Evolutionary conservation across 2,329 filamentous ascomycete genomes (phyloP), one percentile per base, ranked within the genome.

Genomic region (Neofusicoccum sp.): DNA sequence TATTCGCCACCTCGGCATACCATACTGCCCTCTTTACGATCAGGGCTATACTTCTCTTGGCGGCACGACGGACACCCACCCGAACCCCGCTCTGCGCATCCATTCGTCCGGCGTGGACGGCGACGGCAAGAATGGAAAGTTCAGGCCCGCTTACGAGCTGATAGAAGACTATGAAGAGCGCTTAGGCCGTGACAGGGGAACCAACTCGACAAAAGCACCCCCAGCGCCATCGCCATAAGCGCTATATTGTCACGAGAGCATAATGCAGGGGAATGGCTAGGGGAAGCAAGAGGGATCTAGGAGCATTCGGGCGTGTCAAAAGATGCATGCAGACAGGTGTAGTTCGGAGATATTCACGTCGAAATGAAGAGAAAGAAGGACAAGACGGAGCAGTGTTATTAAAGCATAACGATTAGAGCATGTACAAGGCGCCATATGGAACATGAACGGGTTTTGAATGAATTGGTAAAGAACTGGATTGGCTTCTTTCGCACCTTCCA

Each of bases 1-100:
- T 71, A 89, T 96, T 63, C 84, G 89, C 31, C 86, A 89, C 69
- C 78, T 98, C 31, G 82, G 86, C 1, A 86, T 98, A 30, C 86
- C 88, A 4, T 99, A 96, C 71, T 98, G 95, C 74, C 78, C 81
- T 9, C 80, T 99, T 28, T 99, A 99, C 74, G 91, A 97, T 72
- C 80, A 81, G 65, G 93, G 93, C 8, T 97, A 95, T 75, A 96
- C 95, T 2, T 93, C 89, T 65, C 80, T 99, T n/a, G 95, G 95
- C 20, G 93, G 95, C 3, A 91, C 86, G 26, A 87, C 86, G 60
- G 91, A 99, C 76, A 99, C 95, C 2, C 84, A 89, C 65, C 93
- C 91, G 0, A 99, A 99, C 71, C 95, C 95, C 8, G 85, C 84
- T 20, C 71, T 77, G 16, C 70, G 71, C 20, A 41, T 64, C 66